Percentiles rank a stretch among this genome's conserved stretches.
phyloP scores from a whole-genome alignment of 2,329 filamentous ascomycete genomes.

The Cercospora sesami region DNA sequence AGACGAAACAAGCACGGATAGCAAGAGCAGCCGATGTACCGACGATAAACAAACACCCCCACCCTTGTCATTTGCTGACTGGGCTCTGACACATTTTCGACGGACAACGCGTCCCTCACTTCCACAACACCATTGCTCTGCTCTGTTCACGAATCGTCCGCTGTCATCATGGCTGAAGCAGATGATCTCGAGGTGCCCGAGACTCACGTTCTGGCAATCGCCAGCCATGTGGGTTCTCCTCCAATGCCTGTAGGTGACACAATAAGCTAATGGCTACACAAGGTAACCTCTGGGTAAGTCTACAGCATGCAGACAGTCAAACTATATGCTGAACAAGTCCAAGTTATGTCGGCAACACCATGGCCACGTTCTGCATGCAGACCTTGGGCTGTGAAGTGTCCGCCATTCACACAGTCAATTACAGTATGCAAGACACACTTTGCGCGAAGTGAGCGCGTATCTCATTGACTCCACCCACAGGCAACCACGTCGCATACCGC shows the following conservation, averaged over 20 bases:
- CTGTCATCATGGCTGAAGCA: constrained; percentile 20
- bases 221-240: constrained; percentile 78
- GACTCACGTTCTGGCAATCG: constrained; percentile 76
- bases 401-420: constrained; percentile 93
- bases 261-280: constrained; percentile 28
- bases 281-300: constrained; percentile 75
- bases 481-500: constrained; percentile 91
- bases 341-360: constrained; percentile 97
- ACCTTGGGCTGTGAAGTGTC: constrained; percentile 90
- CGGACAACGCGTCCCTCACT: constrained; percentile 2
- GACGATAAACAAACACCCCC: constrained; percentile 15
- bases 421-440: constrained; percentile 65
- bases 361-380: constrained; percentile 93
- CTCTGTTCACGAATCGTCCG: background rate
- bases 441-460: background rate
- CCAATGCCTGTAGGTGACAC: constrained; percentile 36
- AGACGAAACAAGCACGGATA: constrained; percentile 3
- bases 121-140: background rate
- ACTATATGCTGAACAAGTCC: constrained; percentile 22
- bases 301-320: constrained; percentile 6
- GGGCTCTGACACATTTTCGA: constrained; percentile 10
- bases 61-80: constrained; percentile 23
- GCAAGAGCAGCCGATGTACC: constrained; percentile 9
- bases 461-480: constrained; percentile 48
- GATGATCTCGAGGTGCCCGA: constrained; percentile 52